These are phyloP conservation scores for Cubamyces sp. DNA, from an alignment of 768 basidiomycete species.

Conservation along the genomic window DNA sequence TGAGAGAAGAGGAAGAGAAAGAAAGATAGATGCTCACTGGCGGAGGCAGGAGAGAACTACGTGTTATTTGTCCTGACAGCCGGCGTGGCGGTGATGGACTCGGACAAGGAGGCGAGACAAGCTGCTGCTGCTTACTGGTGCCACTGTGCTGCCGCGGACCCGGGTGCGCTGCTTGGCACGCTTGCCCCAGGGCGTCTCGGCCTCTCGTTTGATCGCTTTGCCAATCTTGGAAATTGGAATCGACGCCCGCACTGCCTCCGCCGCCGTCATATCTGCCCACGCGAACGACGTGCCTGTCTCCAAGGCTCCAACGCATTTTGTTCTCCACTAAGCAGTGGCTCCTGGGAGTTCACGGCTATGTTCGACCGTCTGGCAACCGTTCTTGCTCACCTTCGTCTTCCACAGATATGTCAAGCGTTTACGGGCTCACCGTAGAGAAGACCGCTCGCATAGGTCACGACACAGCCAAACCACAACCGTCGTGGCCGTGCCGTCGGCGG, in stretches of 20 bases:
- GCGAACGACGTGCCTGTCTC: neutral
- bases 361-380: neutral
- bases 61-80: conserved; percentile 2
- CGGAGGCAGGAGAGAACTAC: neutral
- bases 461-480: neutral
- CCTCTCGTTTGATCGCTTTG: neutral
- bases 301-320: neutral
- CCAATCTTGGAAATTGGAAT: neutral
- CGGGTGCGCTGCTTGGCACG: neutral
- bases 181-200: neutral
- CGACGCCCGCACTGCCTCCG: neutral
- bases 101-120: neutral
- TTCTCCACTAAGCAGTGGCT: neutral
- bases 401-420: neutral
- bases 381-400: neutral
- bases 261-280: neutral
- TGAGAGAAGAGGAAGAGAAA: conserved; percentile 4
- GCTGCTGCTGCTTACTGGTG: neutral
- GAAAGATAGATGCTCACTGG: conserved; percentile 12
- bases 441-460: neutral
- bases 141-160: neutral
- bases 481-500: neutral
- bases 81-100: conserved; percentile 13
- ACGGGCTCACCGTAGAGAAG: neutral
- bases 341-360: no score